Evolutionary conservation across 331 rosid species (phyloP).

Genomic region (Arachis monticola): DNA sequence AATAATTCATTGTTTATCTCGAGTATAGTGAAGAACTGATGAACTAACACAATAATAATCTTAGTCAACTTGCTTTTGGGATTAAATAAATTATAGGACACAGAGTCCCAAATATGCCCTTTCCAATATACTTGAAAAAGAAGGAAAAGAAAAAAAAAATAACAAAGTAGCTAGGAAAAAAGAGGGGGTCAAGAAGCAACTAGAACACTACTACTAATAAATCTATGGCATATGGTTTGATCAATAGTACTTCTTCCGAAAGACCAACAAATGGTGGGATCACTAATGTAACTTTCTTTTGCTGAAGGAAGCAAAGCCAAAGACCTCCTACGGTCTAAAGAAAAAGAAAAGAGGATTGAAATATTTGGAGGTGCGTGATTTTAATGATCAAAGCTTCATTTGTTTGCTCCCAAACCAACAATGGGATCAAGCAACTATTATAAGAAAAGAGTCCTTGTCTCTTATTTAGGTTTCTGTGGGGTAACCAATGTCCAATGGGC

Average conservation of each 20-base stretch:
- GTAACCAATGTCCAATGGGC: constrained; percentile 42
- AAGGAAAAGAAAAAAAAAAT: constrained; percentile 4
- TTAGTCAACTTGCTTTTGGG: constrained; percentile 33
- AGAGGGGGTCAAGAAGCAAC: constrained; percentile 17
- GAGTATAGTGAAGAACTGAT: constrained; percentile 15
- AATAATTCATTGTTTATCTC: constrained; percentile 20
- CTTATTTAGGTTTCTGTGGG: constrained; percentile 35
- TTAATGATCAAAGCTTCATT: constrained; percentile 37
- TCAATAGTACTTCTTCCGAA: constrained; percentile 16
- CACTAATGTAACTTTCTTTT: constrained; percentile 31
- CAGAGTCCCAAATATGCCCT: constrained; percentile 49
- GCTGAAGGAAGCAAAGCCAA: constrained; percentile 37
- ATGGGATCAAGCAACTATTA: constrained; percentile 36
- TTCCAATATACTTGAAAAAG: background rate
- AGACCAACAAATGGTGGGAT: constrained; percentile 44
- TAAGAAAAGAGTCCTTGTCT: constrained; percentile 37
- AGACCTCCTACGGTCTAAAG: constrained; percentile 34
- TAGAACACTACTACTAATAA: background rate
- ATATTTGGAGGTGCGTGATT: constrained; percentile 22
- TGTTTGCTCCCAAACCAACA: constrained; percentile 27
- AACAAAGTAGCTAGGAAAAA: background rate
- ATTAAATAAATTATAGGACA: constrained; percentile 32
- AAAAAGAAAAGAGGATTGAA: background rate
- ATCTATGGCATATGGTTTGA: background rate
- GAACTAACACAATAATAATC: background rate